Evolutionary conservation across 257 asterid species (phyloP).

Genomic region (Anisodus tanguticus): DNA sequence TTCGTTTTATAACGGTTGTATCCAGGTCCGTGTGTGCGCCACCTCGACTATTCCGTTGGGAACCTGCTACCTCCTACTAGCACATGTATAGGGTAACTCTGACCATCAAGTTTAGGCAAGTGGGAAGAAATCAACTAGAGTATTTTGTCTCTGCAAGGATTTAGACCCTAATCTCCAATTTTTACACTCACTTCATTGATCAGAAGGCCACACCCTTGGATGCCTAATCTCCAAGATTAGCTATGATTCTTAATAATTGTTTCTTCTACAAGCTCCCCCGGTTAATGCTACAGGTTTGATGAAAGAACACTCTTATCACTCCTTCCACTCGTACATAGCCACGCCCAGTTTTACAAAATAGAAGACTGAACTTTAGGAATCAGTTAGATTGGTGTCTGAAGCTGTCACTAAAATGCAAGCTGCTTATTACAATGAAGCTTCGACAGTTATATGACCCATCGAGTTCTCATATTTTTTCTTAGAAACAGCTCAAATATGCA

Average conservation of each 20-base stretch:
- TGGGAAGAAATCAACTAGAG: neutral
- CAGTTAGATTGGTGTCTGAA: slow-evolving; percentile 7
- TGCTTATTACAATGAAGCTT: neutral
- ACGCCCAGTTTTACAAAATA: neutral
- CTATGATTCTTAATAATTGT: neutral
- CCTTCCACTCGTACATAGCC: neutral
- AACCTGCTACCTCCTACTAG: neutral
- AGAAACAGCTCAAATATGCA: neutral
- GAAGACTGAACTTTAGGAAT: neutral
- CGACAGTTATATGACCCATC: neutral
- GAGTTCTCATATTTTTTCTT: neutral
- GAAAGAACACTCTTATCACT: neutral
- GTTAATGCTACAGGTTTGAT: neutral
- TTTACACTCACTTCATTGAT: neutral
- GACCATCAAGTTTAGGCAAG: neutral
- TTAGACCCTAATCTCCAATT: neutral
- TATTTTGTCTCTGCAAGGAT: neutral
- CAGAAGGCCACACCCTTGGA: neutral
- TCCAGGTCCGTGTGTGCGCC: neutral
- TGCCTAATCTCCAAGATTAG: neutral
- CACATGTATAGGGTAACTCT: neutral
- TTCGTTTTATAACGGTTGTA: neutral
- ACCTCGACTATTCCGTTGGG: neutral
- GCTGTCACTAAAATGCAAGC: neutral
- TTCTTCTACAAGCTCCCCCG: neutral